Base-by-base conservation (phyloP, 106 monocot species). In the Allium cepa region DNA sequence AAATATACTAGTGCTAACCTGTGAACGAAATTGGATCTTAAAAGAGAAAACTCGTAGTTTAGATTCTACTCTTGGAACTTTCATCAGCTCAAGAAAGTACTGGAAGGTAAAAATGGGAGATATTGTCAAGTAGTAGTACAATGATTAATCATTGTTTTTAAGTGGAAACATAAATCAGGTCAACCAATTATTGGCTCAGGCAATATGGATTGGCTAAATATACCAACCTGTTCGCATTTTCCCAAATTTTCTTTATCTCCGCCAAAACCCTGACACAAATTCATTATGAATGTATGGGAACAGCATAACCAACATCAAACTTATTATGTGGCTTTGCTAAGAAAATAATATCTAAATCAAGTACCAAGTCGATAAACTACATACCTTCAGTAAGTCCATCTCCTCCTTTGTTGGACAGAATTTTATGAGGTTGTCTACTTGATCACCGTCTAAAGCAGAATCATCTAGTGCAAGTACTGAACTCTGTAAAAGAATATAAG, bases 21-120 rank as follows among this genome's bases (percentile, higher is more conserved):
- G 91, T 17, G 85, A 77, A 47, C 56, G 70, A 53, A 96, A 96
- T 66, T 96, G 95, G 69, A 96, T 96, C 78, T 91, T 96, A 53
- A 95, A 95, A 18, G 81, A 91, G 69, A 95, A 91, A 27, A 91
- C 91, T 63, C 88, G 81, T 17, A 96, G 84, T 78, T 96, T 96
- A 28, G 91, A 91, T 80, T 91, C 95, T 49, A 96, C 88, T 47
- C 91, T 78, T 12, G 95, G 95, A 59, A 96, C 74, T 84, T 91
- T 91, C 95, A 96, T 96, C 75, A 91, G 74, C 80, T 96, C 88
- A 70, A 96, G 70, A 53, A 96, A 96, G 69, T 84, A 96, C 91
- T 96, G 72, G 10, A 55, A 57, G 51, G 55, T 64, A 68, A 66
- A 66, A 60, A 8, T 53, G 47, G 27, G 56, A 69, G 58, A 11